Conservation (phyloP, 148 eudicot species). For the Camellia lanceoleosa region DNA sequence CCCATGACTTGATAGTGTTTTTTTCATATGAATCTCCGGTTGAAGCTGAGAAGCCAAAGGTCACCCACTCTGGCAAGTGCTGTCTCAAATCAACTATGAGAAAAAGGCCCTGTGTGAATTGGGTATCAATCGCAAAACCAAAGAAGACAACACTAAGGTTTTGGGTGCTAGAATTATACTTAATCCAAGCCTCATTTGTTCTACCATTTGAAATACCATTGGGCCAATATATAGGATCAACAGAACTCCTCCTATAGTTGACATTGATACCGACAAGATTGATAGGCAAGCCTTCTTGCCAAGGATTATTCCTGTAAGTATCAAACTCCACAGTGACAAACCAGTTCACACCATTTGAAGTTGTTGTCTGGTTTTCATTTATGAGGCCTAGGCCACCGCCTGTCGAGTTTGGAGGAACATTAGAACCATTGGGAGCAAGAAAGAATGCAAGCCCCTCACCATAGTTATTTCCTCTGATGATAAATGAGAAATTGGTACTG, state of each 20-base stretch:
- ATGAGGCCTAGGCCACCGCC: slow-evolving; percentile 19
- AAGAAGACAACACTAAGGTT: slow-evolving; percentile 4
- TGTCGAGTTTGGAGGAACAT: neutral
- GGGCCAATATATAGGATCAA: neutral
- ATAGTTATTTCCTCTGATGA: neutral
- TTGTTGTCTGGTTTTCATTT: neutral
- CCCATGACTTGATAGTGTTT: neutral
- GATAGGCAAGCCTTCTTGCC: neutral
- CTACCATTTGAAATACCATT: neutral
- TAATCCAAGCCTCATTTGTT: slow-evolving; percentile 3
- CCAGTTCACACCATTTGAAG: neutral
- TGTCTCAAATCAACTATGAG: neutral
- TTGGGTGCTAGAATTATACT: slow-evolving; percentile 1
- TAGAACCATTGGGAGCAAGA: slow-evolving; percentile 5
- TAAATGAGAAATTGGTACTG: slow-evolving; percentile 13
- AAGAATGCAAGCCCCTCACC: slow-evolving; percentile 6
- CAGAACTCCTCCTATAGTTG: neutral
- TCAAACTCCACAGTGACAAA: slow-evolving; percentile 29
- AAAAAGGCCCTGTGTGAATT: neutral
- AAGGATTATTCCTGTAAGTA: neutral
- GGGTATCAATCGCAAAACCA: neutral
- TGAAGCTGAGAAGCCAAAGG: slow-evolving; percentile 12
- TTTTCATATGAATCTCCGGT: neutral
- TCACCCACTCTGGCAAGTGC: slow-evolving; percentile 8
- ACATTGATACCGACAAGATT: slow-evolving; percentile 10